Evolutionary conservation across 371 early-diverging fungal species (phyloP), one percentile per base, ranked within the genome.

Genomic region (Chytridium lagenaria): DNA sequence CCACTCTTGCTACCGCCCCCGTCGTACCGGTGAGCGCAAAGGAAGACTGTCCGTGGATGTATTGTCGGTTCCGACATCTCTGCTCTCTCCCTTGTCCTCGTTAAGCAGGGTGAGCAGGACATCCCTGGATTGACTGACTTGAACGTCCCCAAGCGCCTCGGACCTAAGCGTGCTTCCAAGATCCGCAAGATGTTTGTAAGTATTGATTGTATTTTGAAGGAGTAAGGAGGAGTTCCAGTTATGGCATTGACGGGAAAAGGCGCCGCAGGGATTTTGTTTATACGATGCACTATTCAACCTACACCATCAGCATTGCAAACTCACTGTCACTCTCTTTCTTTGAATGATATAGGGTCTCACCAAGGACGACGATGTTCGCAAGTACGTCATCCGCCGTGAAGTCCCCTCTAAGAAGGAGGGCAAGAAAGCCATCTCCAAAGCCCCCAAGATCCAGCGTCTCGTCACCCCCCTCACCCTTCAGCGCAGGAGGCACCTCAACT

Each of bases 1-100:
- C 75, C 98, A 98, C 94, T 95, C 95, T 77, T 99, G 99, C 91
- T 99, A 96, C 92, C 94, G 98, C 83, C 93, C 95, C 77, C 96
- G 98, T 83, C 93, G 98, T 80, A 90, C 91, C 63, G 99, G 99
- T 85, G 97, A 97, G 88, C 96, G 99, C 85, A 96, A 95, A 91
- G 99, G 85, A 99, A 99, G 84, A 84, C 85, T 31, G 98, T 99
- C 80, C 94, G 99, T 75, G 99, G 99, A 81, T 98, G 97, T 89
- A 98, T 99, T 79, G 97, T 99, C 79, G 96, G 91, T 69, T 86
- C 92, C 78, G 99, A 99, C 85, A 92, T 98, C 73, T 82, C 98
- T 51, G 99, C 94, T 72, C 87, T 99, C 71, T 94, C 96, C 77
- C 88, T 99, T 71, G 92, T 93, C 82, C 89, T 99, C 77, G 93